phyloP scores from a whole-genome alignment of 2,329 filamentous ascomycete genomes.

The Diplodia seriata region DNA sequence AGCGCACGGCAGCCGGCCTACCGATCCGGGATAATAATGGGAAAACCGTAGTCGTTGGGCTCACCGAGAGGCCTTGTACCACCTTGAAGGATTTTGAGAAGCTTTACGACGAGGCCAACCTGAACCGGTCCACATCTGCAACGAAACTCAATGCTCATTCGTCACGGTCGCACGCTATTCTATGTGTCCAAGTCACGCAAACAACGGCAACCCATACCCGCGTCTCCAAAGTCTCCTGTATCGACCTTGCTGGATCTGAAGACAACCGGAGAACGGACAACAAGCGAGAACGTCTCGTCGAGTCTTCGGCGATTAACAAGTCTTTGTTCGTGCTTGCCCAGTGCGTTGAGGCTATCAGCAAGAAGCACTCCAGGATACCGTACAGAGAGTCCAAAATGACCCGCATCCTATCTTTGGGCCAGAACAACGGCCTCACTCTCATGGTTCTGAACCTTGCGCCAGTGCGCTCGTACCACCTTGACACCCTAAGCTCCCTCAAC shows the following conservation, averaged over 20 bases:
- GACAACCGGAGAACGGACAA: slow-evolving; percentile 95
- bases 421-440: slow-evolving; percentile 93
- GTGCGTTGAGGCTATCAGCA: slow-evolving; percentile 92
- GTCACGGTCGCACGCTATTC: slow-evolving; percentile 86
- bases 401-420: slow-evolving; percentile 85
- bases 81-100: slow-evolving; percentile 89
- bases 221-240: slow-evolving; percentile 86
- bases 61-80: slow-evolving; percentile 81
- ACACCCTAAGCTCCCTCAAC: slow-evolving; percentile 91
- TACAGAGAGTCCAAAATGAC: slow-evolving; percentile 99
- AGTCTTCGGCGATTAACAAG: slow-evolving; percentile 97
- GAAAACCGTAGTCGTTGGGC: slow-evolving; percentile 84
- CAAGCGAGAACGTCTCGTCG: slow-evolving; percentile 87
- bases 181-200: slow-evolving; percentile 87
- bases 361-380: slow-evolving; percentile 76
- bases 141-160: slow-evolving; percentile 94
- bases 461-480: slow-evolving; percentile 88
- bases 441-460: slow-evolving; percentile 97
- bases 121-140: slow-evolving; percentile 84
- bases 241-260: slow-evolving; percentile 93
- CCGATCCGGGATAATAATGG: slow-evolving; percentile 85
- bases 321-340: slow-evolving; percentile 92
- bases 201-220: slow-evolving; percentile 70
- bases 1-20: slow-evolving; percentile 79
- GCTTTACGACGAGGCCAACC: slow-evolving; percentile 90